Percentiles rank a stretch among this genome's conserved stretches.
Evolutionary conservation across 345 rosid genomes (phyloP).

Genomic region (Limnanthes douglasii): DNA sequence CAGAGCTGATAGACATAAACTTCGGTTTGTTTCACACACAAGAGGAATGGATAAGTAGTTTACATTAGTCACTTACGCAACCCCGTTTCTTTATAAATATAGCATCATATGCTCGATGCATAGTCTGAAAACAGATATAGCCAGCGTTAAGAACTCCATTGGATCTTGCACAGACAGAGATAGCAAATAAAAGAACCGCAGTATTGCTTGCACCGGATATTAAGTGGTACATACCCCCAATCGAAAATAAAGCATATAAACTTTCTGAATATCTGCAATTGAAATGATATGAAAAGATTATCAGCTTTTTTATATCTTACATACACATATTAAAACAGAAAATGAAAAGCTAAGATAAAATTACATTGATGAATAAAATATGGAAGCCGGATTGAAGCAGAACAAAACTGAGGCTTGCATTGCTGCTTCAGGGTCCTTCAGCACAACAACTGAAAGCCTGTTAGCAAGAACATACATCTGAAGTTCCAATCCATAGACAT

Average conservation of each 20-base stretch:
- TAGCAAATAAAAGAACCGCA: slow-evolving; percentile 65
- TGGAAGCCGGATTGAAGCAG: slow-evolving; percentile 86
- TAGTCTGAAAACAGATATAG: slow-evolving; percentile 71
- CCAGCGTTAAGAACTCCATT: slow-evolving; percentile 96
- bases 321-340: not conserved
- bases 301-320: not conserved
- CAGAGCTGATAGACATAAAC: no score
- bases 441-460: slow-evolving; percentile 62
- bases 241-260: slow-evolving; percentile 52
- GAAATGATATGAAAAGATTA: not conserved
- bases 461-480: slow-evolving; percentile 13
- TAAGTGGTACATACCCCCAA: slow-evolving; percentile 73
- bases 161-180: slow-evolving; percentile 85
- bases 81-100: slow-evolving; percentile 21
- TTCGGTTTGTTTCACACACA: not conserved
- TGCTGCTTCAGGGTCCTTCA: slow-evolving; percentile 58
- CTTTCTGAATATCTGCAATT: slow-evolving; percentile 77
- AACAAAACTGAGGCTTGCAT: slow-evolving; percentile 57
- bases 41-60: not conserved
- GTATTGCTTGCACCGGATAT: slow-evolving; percentile 37
- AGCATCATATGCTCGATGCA: slow-evolving; percentile 65
- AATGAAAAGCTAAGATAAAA: slow-evolving; percentile 7
- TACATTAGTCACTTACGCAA: slow-evolving; percentile 34
- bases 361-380: slow-evolving; percentile 81
- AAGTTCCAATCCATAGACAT: not conserved